Base-by-base conservation (phyloP, 441 rosid genomes). In the Erodium texanum region DNA sequence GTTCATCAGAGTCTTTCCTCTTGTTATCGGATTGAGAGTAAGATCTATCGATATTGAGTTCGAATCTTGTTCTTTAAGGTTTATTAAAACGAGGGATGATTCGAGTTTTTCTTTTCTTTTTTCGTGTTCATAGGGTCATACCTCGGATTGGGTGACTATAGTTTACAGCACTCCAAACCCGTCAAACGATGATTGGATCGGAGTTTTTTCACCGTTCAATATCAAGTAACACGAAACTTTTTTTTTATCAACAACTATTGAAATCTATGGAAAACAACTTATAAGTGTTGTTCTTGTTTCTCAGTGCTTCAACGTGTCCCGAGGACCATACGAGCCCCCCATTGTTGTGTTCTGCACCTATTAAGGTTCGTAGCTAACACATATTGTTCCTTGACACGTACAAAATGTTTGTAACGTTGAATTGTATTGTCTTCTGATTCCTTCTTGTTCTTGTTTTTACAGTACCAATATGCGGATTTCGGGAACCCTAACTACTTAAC, bases 201-300 rank as follows among this genome's bases (percentile, higher is more conserved):
- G 89, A 71, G 94, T 92, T 58, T 89, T 92, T 78, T 92, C 97
- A 69, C 96, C 97, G 24, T 86, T 87, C 54, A 82, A 89, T 77
- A 85, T 92, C 83, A 89, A 85, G 97, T 89, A 72, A 67, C 12
- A 43, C 14, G 2, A 48, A 52, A n/a, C n/a, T n/a, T n/a, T n/a
- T n/a, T n/a, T n/a, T n/a, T n/a, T n/a, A n/a, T n/a, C n/a, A n/a
- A n/a, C n/a, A n/a, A n/a, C n/a, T n/a, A n/a, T n/a, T n/a, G n/a
- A n/a, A n/a, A n/a, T n/a, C n/a, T n/a, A n/a, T 15, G 52, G n/a
- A n/a, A n/a, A n/a, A n/a, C n/a, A n/a, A n/a, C n/a, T n/a, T n/a
- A n/a, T n/a, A n/a, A n/a, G 48, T 41, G 12, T 41, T 41, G 7
- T 41, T 3, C 10, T 7, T 11, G 48, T 7, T 66, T 83, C 69